These are phyloP conservation scores for Aureobasidium sp. DNA, from an alignment of 2,329 filamentous ascomycete species.

Conservation along the genomic window DNA sequence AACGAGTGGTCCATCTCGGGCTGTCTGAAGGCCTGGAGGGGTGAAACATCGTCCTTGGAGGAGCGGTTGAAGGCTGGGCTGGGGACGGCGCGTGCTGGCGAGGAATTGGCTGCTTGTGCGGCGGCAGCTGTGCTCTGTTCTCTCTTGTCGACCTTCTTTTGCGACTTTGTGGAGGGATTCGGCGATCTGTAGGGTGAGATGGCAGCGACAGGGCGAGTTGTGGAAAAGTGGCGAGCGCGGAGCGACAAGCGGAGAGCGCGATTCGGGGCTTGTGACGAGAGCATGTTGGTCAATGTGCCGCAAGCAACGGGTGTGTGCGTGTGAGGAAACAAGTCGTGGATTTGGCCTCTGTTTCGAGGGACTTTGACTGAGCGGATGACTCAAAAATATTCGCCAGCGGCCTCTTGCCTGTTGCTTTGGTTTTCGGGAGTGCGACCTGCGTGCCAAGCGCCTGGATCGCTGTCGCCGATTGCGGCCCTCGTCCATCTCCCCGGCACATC, in stretches of 20 bases:
- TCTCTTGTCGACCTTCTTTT: conserved; percentile 29
- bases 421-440: background rate
- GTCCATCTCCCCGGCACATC: background rate
- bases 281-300: conserved; percentile 20
- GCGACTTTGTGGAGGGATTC: conserved; percentile 13
- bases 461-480: background rate
- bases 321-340: background rate
- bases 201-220: conserved; percentile 32
- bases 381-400: conserved; percentile 7
- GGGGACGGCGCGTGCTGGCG: conserved; percentile 32
- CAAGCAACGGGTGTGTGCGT: background rate
- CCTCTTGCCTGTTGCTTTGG: background rate
- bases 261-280: conserved; percentile 26
- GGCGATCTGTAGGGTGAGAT: conserved; percentile 35
- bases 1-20: conserved; percentile 55
- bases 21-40: conserved; percentile 38
- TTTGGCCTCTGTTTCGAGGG: background rate
- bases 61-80: conserved; percentile 44
- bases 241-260: conserved; percentile 32
- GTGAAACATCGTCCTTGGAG: conserved; percentile 33
- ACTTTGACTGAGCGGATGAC: background rate
- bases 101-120: conserved; percentile 24
- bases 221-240: conserved; percentile 37
- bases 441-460: conserved; percentile 8
- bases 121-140: conserved; percentile 35